Evolutionary conservation across 441 rosid species (phyloP).

Genomic region (Rhodomyrtus psidioides): DNA sequence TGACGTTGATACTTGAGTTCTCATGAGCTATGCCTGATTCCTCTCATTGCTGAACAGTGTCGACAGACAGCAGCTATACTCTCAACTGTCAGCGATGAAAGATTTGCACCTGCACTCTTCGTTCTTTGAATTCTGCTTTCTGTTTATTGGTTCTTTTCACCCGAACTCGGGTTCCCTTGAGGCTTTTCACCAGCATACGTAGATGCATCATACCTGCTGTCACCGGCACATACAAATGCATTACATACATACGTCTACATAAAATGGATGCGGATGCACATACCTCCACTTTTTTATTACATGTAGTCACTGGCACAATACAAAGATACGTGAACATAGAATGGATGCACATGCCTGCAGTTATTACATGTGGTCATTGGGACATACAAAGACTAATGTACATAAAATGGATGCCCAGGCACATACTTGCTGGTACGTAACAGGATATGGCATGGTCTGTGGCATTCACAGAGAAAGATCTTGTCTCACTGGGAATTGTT

Average conservation of each 20-base stretch:
- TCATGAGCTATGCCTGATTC: neutral
- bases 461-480: neutral
- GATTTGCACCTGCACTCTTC: neutral
- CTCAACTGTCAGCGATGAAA: no score
- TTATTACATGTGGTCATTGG: no score
- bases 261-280: neutral
- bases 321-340: no score
- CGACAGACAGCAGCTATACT: neutral
- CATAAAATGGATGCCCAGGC: no score
- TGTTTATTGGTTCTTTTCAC: neutral
- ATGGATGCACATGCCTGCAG: neutral
- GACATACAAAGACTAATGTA: no score
- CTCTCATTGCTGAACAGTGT: neutral
- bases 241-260: neutral
- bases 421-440: neutral
- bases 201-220: neutral
- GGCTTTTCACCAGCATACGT: neutral
- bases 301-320: no score
- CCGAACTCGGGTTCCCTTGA: neutral
- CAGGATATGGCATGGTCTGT: neutral
- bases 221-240: neutral
- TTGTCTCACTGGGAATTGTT: neutral
- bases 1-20: neutral
- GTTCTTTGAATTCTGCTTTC: neutral
- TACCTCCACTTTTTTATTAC: neutral